Evolutionary conservation across 805 yeast species (phyloP).

Genomic region (Myxozyma nipponensis): DNA sequence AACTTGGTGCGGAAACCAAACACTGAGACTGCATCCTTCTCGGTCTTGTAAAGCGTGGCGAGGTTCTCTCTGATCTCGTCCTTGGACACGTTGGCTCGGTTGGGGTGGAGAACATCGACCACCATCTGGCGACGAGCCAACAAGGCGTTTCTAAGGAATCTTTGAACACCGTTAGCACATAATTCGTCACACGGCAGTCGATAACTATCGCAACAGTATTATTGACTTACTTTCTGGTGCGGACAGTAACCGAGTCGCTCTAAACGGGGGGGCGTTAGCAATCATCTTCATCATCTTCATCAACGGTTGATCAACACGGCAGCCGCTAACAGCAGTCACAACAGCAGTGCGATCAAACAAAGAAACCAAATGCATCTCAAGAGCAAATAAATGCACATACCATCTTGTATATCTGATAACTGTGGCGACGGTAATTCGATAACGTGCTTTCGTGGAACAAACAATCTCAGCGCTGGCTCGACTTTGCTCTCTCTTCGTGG

Average conservation of each 20-base stretch:
- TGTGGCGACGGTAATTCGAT: too few relatives aligned
- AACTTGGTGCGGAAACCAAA: slow-evolving; percentile 99
- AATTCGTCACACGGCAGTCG: neutral
- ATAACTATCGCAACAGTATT: neutral
- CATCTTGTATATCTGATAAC: too few relatives aligned
- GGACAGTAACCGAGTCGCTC: slow-evolving; percentile 95
- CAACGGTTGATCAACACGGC: too few relatives aligned
- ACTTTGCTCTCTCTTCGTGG: too few relatives aligned
- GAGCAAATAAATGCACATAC: too few relatives aligned
- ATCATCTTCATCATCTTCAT: neutral
- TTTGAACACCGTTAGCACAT: slow-evolving; percentile 7
- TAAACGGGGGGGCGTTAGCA: neutral
- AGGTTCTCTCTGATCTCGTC: slow-evolving; percentile 96
- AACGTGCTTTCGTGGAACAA: too few relatives aligned
- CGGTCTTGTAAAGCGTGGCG: slow-evolving; percentile 84
- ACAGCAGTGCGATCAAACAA: too few relatives aligned
- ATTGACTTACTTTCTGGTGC: slow-evolving; percentile 75
- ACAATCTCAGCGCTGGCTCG: too few relatives aligned
- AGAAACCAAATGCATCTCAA: too few relatives aligned
- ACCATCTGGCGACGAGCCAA: slow-evolving; percentile 99
- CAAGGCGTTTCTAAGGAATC: slow-evolving; percentile 96
- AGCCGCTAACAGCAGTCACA: too few relatives aligned
- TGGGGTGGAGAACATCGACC: slow-evolving; percentile 99
- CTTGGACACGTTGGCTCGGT: slow-evolving; percentile 98
- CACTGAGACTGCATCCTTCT: slow-evolving; percentile 91